Percentiles rank a stretch among this genome's conserved stretches.
Conservation (phyloP, 352 stramenopile species). For the Globisporangium mamillatum region DNA sequence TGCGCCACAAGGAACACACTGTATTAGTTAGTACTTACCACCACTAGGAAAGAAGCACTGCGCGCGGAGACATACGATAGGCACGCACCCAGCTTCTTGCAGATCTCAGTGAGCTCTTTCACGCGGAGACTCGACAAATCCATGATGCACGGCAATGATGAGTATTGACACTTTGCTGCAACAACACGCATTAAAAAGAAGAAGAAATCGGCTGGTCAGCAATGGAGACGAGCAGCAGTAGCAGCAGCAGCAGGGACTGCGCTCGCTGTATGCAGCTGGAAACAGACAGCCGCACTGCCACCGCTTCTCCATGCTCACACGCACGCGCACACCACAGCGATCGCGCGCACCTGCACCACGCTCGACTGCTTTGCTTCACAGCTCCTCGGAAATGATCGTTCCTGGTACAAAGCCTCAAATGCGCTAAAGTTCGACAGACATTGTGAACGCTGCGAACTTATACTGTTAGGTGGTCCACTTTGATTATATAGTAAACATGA, state of each 20-base stretch:
- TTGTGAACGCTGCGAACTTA: not conserved
- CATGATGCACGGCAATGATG: slow-evolving; percentile 25
- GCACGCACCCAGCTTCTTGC: slow-evolving; percentile 36
- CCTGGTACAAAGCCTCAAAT: not conserved
- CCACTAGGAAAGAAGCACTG: not conserved
- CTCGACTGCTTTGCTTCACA: not conserved
- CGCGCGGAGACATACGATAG: not conserved
- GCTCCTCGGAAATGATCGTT: not conserved
- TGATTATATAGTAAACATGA: not conserved
- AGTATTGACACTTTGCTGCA: slow-evolving; percentile 6
- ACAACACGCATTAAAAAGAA: not conserved
- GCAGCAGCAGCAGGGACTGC: not conserved
- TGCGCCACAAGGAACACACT: slow-evolving; percentile 16
- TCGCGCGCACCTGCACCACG: not conserved
- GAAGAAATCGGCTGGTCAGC: not conserved
- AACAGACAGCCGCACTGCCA: not conserved
- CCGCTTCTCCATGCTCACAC: not conserved
- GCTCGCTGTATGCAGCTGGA: not conserved
- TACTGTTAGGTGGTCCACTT: not conserved
- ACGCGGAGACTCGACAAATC: slow-evolving; percentile 68
- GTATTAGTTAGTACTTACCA: not conserved
- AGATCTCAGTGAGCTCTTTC: slow-evolving; percentile 83
- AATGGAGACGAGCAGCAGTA: not conserved
- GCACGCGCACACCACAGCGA: not conserved
- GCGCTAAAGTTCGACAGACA: too few species aligned